Evolutionary conservation across 2,329 filamentous ascomycete species (phyloP).

Genomic region (Nakataea oryzae): DNA sequence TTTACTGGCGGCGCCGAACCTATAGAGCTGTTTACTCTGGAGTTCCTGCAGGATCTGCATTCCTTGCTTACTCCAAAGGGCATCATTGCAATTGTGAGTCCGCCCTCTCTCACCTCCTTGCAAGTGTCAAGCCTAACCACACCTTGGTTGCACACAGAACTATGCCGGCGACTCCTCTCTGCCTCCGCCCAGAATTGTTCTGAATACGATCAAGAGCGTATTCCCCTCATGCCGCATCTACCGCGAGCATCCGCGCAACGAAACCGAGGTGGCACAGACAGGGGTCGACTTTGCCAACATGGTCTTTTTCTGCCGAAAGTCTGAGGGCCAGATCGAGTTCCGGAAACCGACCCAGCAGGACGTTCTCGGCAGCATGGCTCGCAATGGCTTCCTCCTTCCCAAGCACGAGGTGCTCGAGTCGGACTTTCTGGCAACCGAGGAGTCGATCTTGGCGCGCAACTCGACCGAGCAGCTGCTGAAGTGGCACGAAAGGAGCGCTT

Average conservation of each 20-base stretch:
- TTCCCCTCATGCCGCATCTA: slow-evolving; percentile 90
- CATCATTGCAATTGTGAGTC: slow-evolving; percentile 73
- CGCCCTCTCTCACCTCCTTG: no score
- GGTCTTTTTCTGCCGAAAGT: slow-evolving; percentile 85
- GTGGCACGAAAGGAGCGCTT: slow-evolving; percentile 66
- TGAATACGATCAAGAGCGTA: slow-evolving; percentile 70
- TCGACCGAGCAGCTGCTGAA: slow-evolving; percentile 56
- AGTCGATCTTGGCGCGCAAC: slow-evolving; percentile 47
- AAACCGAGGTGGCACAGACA: slow-evolving; percentile 24
- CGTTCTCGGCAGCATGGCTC: slow-evolving; percentile 59
- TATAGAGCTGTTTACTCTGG: slow-evolving; percentile 72
- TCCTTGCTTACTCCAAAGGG: slow-evolving; percentile 66
- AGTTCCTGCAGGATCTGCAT: slow-evolving; percentile 66
- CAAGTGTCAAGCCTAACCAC: background rate
- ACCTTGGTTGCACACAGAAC: slow-evolving; percentile 46
- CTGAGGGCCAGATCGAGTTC: slow-evolving; percentile 46
- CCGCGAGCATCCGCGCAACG: slow-evolving; percentile 58
- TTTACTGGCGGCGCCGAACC: slow-evolving; percentile 96
- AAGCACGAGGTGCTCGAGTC: slow-evolving; percentile 53
- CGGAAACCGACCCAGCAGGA: slow-evolving; percentile 54
- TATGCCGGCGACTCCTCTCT: slow-evolving; percentile 83
- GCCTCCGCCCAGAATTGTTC: slow-evolving; percentile 64
- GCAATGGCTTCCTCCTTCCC: slow-evolving; percentile 62
- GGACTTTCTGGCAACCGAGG: slow-evolving; percentile 33
- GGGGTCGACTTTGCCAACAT: slow-evolving; percentile 82